Conservation (phyloP, 164 flowering plant species). For the Nymphaea thermarum region DNA sequence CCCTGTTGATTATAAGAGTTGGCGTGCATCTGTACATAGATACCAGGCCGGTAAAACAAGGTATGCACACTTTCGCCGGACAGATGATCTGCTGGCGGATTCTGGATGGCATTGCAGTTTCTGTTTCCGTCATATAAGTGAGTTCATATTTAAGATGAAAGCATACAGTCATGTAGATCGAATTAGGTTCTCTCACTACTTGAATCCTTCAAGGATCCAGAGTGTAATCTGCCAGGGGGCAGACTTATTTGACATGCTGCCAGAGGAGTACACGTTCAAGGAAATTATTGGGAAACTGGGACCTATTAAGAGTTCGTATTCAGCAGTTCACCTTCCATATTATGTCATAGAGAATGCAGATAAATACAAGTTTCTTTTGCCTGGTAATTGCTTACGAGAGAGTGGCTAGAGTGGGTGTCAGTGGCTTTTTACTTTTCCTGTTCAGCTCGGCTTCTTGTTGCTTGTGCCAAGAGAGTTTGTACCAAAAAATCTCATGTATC, state of each 20-base stretch:
- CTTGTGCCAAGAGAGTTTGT: neutral
- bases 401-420: slow-evolving; percentile 27
- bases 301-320: slow-evolving; percentile 64
- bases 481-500: neutral
- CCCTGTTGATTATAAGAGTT: slow-evolving; percentile 46
- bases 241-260: slow-evolving; percentile 84
- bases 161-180: slow-evolving; percentile 89
- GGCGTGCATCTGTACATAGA: slow-evolving; percentile 82
- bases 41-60: slow-evolving; percentile 64
- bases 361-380: slow-evolving; percentile 62
- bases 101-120: slow-evolving; percentile 98
- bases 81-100: slow-evolving; percentile 57
- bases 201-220: slow-evolving; percentile 63
- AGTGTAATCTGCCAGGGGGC: slow-evolving; percentile 66
- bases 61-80: slow-evolving; percentile 77
- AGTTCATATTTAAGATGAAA: slow-evolving; percentile 86
- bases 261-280: slow-evolving; percentile 84
- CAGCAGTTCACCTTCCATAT: slow-evolving; percentile 81
- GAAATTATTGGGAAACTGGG: slow-evolving; percentile 84
- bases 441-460: neutral
- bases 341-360: slow-evolving; percentile 56
- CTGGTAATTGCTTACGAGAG: slow-evolving; percentile 71
- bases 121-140: slow-evolving; percentile 74
- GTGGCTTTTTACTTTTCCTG: slow-evolving; percentile 1
- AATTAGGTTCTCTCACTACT: slow-evolving; percentile 59